phyloP scores from a whole-genome alignment of 441 rosid genomes.

The Arabidopsis lyrata region DNA sequence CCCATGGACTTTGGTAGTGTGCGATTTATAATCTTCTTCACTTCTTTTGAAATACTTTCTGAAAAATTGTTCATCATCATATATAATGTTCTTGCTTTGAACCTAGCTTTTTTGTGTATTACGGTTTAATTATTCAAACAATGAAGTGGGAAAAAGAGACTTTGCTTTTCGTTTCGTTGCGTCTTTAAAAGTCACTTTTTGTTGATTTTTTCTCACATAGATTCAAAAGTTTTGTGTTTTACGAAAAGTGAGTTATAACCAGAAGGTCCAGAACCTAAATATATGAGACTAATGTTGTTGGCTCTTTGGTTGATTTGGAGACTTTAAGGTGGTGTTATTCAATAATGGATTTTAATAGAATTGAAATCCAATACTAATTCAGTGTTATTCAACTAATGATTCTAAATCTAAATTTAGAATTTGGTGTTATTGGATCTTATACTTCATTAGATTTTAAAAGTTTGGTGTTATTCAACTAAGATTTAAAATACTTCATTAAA shows the following conservation, averaged over 20 bases:
- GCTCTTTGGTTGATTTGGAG: neutral
- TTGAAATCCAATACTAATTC: no score
- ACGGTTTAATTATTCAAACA: constrained; percentile 35
- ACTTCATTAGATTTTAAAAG: no score
- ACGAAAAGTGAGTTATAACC: constrained; percentile 13
- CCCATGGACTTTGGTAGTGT: constrained; percentile 36
- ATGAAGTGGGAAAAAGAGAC: constrained; percentile 36
- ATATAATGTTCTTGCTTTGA: constrained; percentile 33
- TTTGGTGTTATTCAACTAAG: no score
- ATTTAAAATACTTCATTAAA: no score
- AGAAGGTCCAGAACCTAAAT: neutral
- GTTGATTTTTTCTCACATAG: constrained; percentile 29
- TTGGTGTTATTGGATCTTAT: no score
- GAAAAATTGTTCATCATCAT: constrained; percentile 33
- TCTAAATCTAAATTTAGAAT: no score
- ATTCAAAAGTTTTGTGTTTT: constrained; percentile 7
- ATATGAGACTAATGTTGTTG: neutral
- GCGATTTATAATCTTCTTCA: constrained; percentile 27
- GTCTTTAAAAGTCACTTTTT: constrained; percentile 41
- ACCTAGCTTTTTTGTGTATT: constrained; percentile 28
- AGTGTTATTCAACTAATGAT: no score
- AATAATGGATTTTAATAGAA: no score
- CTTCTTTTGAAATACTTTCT: constrained; percentile 36
- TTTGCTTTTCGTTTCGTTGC: constrained; percentile 33
- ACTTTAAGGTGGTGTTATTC: no score